Evolutionary conservation across 306 rosid genomes (phyloP), one percentile per base, ranked within the genome.

Genomic region (Carpinus viminea): DNA sequence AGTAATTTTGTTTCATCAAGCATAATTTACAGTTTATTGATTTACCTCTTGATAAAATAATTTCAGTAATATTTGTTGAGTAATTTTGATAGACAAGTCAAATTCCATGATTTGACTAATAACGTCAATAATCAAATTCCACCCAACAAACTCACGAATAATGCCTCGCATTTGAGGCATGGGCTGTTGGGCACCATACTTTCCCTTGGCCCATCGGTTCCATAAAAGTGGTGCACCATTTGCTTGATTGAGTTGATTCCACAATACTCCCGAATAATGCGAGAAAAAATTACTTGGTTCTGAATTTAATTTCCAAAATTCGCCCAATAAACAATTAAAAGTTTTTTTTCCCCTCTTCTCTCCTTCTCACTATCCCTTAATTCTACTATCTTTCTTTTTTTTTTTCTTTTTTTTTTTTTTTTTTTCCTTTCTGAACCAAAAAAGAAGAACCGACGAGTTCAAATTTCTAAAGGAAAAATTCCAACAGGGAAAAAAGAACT

Each of bases 251-350:
- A 3, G 26, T 48, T 79, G n/a, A 26, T 48, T 61, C 45, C 66
- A 72, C 21, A 64, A 62, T 62, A 59, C 48, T 56, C 68, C 2
- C 34, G 34, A 31, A 31, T 31, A 31, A 31, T 31, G 34, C 34
- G 34, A 31, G 34, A 31, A 76, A 69, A 59, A 57, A 34, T 71
- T 34, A 38, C 41, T 65, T 74, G 74, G 74, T 81, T 83, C 75
- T 76, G 60, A 82, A 83, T 70, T 87, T 84, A 84, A 41, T 41
- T 41, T 41, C 87, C 89, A 80, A 13, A 87, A 75, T 92, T 87
- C 50, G 84, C 87, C 83, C 74, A 85, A 78, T 66, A 82, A 51
- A 17, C 56, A 82, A 80, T 71, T 8, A 26, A 47, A 71, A 76
- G 82, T 82, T 73, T 79, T n/a, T 36, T 71, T 47, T 77, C 61